Conservation (phyloP, 805 yeast species). For the Schwanniomyces sp. region DNA sequence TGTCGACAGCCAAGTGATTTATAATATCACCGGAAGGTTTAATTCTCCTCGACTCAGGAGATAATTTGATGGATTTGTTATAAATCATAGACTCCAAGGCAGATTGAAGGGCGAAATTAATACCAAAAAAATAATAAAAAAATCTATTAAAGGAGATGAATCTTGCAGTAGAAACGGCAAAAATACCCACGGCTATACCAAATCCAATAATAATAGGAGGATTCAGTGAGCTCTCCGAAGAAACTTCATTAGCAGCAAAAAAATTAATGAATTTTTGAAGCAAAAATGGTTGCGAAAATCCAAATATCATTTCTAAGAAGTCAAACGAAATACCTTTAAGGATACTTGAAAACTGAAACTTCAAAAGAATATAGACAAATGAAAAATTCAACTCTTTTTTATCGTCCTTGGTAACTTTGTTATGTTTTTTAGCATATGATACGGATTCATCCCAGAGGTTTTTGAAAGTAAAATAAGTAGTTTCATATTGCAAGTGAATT, state of each 20-base stretch:
- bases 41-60: slow-evolving; percentile 30
- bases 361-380: slow-evolving; percentile 18
- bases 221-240: slow-evolving; percentile 1
- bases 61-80: slow-evolving; percentile 25
- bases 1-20: slow-evolving; percentile 32
- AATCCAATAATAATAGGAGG: slow-evolving; percentile 24
- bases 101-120: slow-evolving; percentile 16
- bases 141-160: slow-evolving; percentile 22
- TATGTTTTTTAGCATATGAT: slow-evolving; percentile 8
- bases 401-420: slow-evolving; percentile 7
- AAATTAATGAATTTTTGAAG: slow-evolving; percentile 27
- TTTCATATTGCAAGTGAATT: slow-evolving; percentile 12
- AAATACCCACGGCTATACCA: slow-evolving; percentile 22
- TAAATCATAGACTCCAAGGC: slow-evolving; percentile 25
- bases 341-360: slow-evolving; percentile 13
- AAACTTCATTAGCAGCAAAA: slow-evolving; percentile 15
- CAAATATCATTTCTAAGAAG: slow-evolving; percentile 19
- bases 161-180: slow-evolving; percentile 21
- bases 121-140: slow-evolving; percentile 10
- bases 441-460: slow-evolving; percentile 21
- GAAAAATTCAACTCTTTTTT: slow-evolving; percentile 16
- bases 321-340: slow-evolving; percentile 14
- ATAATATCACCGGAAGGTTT: slow-evolving; percentile 35
- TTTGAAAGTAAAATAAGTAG: slow-evolving; percentile 16
- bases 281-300: slow-evolving; percentile 28